Base-by-base conservation (phyloP, 2,329 filamentous ascomycete genomes). In the Lachnellula cervina region DNA sequence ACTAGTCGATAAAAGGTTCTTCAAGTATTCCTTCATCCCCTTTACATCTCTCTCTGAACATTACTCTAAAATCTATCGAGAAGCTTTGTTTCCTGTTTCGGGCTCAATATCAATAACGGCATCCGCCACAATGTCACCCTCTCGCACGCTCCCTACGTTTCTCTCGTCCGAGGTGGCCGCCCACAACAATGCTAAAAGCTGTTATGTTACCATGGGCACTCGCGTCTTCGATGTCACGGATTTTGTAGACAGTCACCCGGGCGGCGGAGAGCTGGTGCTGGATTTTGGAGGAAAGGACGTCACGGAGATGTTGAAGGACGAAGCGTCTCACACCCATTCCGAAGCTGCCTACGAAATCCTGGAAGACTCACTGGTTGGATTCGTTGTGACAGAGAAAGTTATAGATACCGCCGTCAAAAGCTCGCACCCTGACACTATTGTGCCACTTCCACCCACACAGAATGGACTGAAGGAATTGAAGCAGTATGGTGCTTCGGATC, bases 261-360 rank as follows among this genome's bases (percentile, higher is more conserved):
- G 94, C 64, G 94, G 94, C 56, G 83, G 84, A 66, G 89, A 96
- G 60, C 77, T 97, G 65, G 87, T 99, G 59, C 77, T 97, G 60
- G 89, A 96, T 52, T 96, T 94, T 71, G 94, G 82, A 34, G 93
- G 93, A 63, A 89, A 90, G 72, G 94, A 99, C 72, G 80, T 97
- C 56, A 80, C 82, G 61, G 80, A 84, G 3, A 95, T 97, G 57
- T 78, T 99, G 73, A 84, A 88, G 69, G 92, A 99, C 68, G 80
- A 86, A 59, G 75, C 82, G 44, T 97, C 92, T 35, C 94, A 99
- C 69, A 75, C 78, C 44, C 94, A 99, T 72, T 90, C 88, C 48
- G 92, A 97, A 59, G 81, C 91, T 2, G 94, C 94, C n/a, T 99
- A 97, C 73, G 93, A 97, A 66, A 88, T 97, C 14, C 79, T 99